Evolutionary conservation across 2,329 filamentous ascomycete genomes (phyloP).

Genomic region (Colletotrichum horii): DNA sequence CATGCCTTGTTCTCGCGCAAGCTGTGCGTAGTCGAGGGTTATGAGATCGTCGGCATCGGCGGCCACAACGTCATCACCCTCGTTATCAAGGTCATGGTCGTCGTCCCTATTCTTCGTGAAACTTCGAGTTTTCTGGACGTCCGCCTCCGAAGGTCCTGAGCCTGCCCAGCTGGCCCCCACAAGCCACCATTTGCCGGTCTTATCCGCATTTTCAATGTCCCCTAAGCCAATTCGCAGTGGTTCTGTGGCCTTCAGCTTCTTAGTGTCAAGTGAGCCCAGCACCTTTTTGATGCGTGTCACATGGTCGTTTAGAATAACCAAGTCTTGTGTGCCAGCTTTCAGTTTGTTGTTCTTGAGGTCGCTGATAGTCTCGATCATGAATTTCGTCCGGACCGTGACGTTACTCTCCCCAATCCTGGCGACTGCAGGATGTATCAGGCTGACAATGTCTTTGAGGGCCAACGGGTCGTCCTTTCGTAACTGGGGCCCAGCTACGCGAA

Average conservation of each 20-base stretch:
- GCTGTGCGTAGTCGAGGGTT: constrained; percentile 70
- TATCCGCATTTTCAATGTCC: constrained; percentile 84
- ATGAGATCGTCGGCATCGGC: constrained; percentile 46
- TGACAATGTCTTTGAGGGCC: constrained; percentile 86
- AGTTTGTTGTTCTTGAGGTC: constrained; percentile 94
- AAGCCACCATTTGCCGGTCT: constrained; percentile 97
- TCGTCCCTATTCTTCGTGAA: not conserved
- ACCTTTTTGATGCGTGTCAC: constrained; percentile 88
- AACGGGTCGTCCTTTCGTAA: constrained; percentile 89
- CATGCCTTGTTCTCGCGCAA: constrained; percentile 84
- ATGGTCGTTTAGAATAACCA: constrained; percentile 78
- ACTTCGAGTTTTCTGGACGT: not conserved
- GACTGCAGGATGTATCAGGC: constrained; percentile 76
- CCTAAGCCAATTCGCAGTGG: constrained; percentile 81
- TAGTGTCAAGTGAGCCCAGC: constrained; percentile 75
- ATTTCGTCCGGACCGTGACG: constrained; percentile 87
- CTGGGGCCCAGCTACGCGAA: constrained; percentile 81
- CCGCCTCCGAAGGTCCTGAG: constrained; percentile 24
- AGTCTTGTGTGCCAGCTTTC: constrained; percentile 75
- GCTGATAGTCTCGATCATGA: constrained; percentile 97
- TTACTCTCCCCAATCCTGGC: constrained; percentile 70
- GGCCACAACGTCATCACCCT: constrained; percentile 27
- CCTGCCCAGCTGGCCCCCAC: constrained; percentile 90
- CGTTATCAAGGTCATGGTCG: constrained; percentile 27
- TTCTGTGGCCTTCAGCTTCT: constrained; percentile 74